These are phyloP conservation scores for Mycena filopes DNA, from an alignment of 768 basidiomycete species.

Conservation along the genomic window DNA sequence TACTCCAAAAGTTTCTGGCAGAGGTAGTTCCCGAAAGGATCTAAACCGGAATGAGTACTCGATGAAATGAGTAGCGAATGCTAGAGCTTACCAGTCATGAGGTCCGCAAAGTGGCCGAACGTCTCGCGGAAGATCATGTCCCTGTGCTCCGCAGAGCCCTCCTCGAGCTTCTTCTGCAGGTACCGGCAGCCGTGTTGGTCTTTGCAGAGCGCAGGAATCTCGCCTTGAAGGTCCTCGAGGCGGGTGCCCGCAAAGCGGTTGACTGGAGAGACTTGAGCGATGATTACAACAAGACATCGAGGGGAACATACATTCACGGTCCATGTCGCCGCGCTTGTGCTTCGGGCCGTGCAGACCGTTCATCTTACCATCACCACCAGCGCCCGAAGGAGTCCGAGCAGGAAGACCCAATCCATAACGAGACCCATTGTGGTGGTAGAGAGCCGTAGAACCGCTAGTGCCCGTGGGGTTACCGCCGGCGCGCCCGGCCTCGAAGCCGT, in stretches of 20 bases:
- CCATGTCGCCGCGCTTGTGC: slow-evolving; percentile 93
- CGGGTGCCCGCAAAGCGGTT: slow-evolving; percentile 98
- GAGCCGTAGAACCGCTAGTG: slow-evolving; percentile 73
- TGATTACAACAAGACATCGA: background rate
- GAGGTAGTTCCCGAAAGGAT: slow-evolving; percentile 99
- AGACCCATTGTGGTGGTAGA: slow-evolving; percentile 81
- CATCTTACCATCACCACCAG: slow-evolving; percentile 79
- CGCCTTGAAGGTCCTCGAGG: slow-evolving; percentile 94
- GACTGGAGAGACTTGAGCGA: slow-evolving; percentile 57
- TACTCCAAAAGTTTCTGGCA: slow-evolving; percentile 98
- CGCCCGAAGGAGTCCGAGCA: slow-evolving; percentile 58
- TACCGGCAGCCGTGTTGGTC: slow-evolving; percentile 99
- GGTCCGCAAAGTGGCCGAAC: slow-evolving; percentile 95
- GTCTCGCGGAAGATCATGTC: slow-evolving; percentile 99
- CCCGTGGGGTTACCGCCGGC: slow-evolving; percentile 46
- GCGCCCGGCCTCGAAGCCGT: slow-evolving; percentile 65
- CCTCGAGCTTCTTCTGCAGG: slow-evolving; percentile 98
- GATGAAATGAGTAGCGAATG: background rate
- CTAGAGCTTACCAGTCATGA: slow-evolving; percentile 86
- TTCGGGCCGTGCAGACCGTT: slow-evolving; percentile 92
- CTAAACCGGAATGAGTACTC: slow-evolving; percentile 49
- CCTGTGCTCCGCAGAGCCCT: slow-evolving; percentile 93
- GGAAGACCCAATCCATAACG: slow-evolving; percentile 79
- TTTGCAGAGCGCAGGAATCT: slow-evolving; percentile 94
- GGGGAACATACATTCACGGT: slow-evolving; percentile 75